Evolutionary conservation across 1,284 basidiomycete species (phyloP), one percentile per base, ranked within the genome.

Genomic region (Leccinum brunneo-olivaceum): DNA sequence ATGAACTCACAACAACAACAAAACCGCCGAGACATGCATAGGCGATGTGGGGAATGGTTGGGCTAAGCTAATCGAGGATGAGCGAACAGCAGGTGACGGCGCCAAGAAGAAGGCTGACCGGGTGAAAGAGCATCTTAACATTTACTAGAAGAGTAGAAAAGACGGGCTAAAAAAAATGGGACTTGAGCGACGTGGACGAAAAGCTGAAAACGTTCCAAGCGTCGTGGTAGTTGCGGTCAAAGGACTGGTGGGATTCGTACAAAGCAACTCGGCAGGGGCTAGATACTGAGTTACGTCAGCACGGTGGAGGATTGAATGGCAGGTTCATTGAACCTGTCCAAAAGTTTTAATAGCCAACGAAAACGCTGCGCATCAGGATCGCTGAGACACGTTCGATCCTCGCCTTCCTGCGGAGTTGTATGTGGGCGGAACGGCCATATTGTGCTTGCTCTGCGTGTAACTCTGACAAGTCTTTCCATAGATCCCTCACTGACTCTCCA

Each of bases 11-110:
- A 50, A 86, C 57, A 30, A 89, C 83, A 42, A 85, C 74, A 59
- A 93, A 93, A 40, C 81, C 89, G 21, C 90, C 90, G 12, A 95
- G 69, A 55, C 84, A 79, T 50, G 90, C 81, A 71, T 94, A 94
- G 41, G 79, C 76, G 51, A 90, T 72, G 63, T 89, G 86, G 29
- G 83, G 77, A 44, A 73, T 76, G 7, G 79, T 76, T 14, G 80
- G 72, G 54, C 82, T 75, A 57, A 88, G 79, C 86, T 90, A 48
- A 32, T 41, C 43, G n/a, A 32, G 25, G 34, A 23, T 48, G 29
- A 50, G 34, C 34, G 7, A 18, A 19, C 27, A 21, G n/a, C 16
- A 16, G 6, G 27, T 21, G 34, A 25, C 10, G 18, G 14, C 14
- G 39, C 23, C 28, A 6, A 33, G 34, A 27, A 24, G 16, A 25